Base-by-base conservation (phyloP, 208 protist genomes). In the Leishmania guyanensis region DNA sequence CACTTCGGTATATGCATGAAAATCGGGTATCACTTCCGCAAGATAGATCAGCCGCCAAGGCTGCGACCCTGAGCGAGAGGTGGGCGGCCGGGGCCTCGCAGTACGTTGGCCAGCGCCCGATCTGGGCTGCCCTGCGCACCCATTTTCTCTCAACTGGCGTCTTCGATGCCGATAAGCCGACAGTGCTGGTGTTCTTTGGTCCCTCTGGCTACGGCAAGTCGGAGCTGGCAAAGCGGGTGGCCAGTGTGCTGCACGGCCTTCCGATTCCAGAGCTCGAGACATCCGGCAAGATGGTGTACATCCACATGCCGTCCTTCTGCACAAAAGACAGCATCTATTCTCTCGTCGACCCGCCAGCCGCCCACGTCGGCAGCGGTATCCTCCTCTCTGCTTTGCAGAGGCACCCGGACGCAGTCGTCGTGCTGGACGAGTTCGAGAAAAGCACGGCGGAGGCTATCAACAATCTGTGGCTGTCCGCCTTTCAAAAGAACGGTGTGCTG, bases 351-450 rank as follows among this genome's bases (percentile, higher is more conserved):
- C 94, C 94, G 29, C 94, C 94, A 0, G 92, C 92, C 2, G 94
- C 92, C 1, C 92, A 96, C 78, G 90, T 96, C 20, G 94, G 94
- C 10, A 91, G 94, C 75, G 94, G 94, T 58, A 89, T 96, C 51
- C 78, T 97, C 51, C 88, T 97, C 73, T 93, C 91, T n/a, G 92
- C 92, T 8, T 81, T 97, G 53, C 83, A 89, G 51, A 79, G 85
- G 46, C 82, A 93, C 77, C 75, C 82, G 9, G 90, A 96, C 71
- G 92, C 94, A 0, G 91, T 97, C 36, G 91, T 97, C 0, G 91
- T 97, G 56, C 89, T 97, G 66, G 94, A 97, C 79, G 94, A 97
- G 74, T 96, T 97, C 62, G 94, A 97, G 77, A 97, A 97, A 83
- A 88, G 90, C 76, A 91, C 92, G 16, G 91, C 91, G 3, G 90